Evolutionary conservation across 2,329 filamentous ascomycete species (phyloP).

Genomic region (Aureobasidium sp.): DNA sequence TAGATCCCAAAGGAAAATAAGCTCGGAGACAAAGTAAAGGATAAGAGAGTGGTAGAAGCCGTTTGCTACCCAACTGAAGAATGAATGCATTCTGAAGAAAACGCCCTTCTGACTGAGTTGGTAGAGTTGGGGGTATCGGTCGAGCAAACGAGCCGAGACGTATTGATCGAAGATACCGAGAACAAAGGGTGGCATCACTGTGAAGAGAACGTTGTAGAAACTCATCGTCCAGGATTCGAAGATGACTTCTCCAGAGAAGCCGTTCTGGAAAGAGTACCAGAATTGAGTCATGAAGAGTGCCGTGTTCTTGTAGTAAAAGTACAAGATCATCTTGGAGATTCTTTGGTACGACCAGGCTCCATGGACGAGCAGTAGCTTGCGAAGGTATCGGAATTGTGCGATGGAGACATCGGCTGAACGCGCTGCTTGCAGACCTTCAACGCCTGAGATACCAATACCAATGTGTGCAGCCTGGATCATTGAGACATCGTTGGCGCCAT

Average conservation of each 20-base stretch:
- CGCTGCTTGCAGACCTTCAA: slow-evolving; percentile 94
- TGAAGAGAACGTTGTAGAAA: slow-evolving; percentile 99
- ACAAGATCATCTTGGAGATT: slow-evolving; percentile 92
- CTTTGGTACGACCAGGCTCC: slow-evolving; percentile 97
- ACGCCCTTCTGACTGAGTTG: slow-evolving; percentile 84
- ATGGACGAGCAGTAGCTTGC: slow-evolving; percentile 89
- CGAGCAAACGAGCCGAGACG: slow-evolving; percentile 85
- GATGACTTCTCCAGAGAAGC: slow-evolving; percentile 94
- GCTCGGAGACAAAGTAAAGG: slow-evolving; percentile 76
- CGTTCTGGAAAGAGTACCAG: slow-evolving; percentile 98
- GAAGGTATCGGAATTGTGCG: slow-evolving; percentile 88
- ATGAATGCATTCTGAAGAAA: slow-evolving; percentile 90
- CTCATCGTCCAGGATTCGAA: slow-evolving; percentile 99
- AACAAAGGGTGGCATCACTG: slow-evolving; percentile 83
- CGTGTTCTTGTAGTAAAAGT: slow-evolving; percentile 99
- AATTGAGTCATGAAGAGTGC: slow-evolving; percentile 98
- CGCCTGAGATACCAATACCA: slow-evolving; percentile 91
- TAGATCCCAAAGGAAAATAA: slow-evolving; percentile 76
- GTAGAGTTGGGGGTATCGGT: slow-evolving; percentile 95
- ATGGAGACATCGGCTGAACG: slow-evolving; percentile 94
- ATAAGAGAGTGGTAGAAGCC: slow-evolving; percentile 93
- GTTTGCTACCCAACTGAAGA: slow-evolving; percentile 86
- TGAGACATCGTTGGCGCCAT: slow-evolving; percentile 98
- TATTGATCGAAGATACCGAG: slow-evolving; percentile 97
- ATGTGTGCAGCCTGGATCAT: slow-evolving; percentile 99